Conservation (phyloP, 495 filamentous ascomycete genomes). For the Thozetella sp. region DNA sequence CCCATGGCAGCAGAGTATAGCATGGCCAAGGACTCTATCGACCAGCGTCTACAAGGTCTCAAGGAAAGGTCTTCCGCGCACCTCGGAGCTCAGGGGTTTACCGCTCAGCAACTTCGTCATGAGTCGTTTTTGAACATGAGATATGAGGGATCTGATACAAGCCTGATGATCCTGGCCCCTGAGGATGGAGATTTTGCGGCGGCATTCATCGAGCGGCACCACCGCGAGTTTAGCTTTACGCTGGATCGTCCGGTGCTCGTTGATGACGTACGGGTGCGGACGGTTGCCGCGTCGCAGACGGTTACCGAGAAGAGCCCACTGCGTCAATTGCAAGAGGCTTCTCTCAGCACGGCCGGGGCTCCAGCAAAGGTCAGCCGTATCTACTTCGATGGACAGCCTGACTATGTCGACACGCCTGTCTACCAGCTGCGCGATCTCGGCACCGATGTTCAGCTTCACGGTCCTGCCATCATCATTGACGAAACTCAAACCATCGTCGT, state of each 20-base stretch:
- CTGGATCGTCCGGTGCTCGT: constrained; percentile 85
- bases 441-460: constrained; percentile 75
- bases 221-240: constrained; percentile 94
- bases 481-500: constrained; percentile 96
- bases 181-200: constrained; percentile 78
- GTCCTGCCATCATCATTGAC: constrained; percentile 91
- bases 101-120: constrained; percentile 69
- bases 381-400: constrained; percentile 72
- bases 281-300: constrained; percentile 84
- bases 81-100: constrained; percentile 75
- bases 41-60: constrained; percentile 60
- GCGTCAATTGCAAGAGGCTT: constrained; percentile 70
- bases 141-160: constrained; percentile 84
- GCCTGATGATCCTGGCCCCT: constrained; percentile 80
- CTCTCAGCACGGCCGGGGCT: constrained; percentile 39
- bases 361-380: constrained; percentile 56
- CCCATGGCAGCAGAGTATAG: constrained; percentile 83
- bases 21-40: constrained; percentile 50
- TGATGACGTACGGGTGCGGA: constrained; percentile 87
- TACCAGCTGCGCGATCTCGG: constrained; percentile 79
- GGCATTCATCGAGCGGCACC: constrained; percentile 83
- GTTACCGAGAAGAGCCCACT: constrained; percentile 78
- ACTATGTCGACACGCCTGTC: constrained; percentile 77
- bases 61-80: constrained; percentile 67
- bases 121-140: constrained; percentile 90